phyloP scores from a whole-genome alignment of 257 asterid genomes.

The Ligustrum vulgare region DNA sequence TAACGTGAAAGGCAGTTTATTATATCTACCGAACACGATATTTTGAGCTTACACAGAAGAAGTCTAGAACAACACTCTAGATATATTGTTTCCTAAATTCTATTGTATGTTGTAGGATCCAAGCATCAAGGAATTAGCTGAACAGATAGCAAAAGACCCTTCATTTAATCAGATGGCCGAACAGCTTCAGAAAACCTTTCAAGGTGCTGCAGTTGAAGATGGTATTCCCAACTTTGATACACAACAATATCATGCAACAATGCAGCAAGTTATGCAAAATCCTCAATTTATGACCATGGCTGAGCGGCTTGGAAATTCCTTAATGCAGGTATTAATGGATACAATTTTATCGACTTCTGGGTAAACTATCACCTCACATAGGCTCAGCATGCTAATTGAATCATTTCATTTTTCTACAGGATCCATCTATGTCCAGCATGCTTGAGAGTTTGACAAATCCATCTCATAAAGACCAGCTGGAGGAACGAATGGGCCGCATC shows the following conservation, averaged over 20 bases:
- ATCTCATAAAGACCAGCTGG: conserved; percentile 74
- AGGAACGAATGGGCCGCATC: conserved; percentile 79
- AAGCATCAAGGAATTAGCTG: conserved; percentile 91
- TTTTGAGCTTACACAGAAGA: neutral
- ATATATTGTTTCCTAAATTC: neutral
- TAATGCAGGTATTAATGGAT: conserved; percentile 71
- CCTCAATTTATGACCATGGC: conserved; percentile 98
- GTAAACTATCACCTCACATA: conserved; percentile 1
- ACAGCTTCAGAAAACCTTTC: conserved; percentile 93
- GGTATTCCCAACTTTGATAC: conserved; percentile 83
- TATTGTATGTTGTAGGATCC: conserved; percentile 60
- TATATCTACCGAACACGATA: neutral
- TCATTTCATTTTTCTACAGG: conserved; percentile 43
- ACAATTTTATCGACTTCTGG: conserved; percentile 8
- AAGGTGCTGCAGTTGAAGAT: conserved; percentile 69
- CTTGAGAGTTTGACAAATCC: conserved; percentile 90
- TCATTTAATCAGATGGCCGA: conserved; percentile 95
- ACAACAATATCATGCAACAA: conserved; percentile 76
- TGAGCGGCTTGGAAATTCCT: conserved; percentile 84
- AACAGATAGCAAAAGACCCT: conserved; percentile 93
- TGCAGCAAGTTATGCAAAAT: conserved; percentile 99
- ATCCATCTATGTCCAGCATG: conserved; percentile 96
- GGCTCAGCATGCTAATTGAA: neutral
- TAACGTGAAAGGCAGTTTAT: neutral
- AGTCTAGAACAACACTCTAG: neutral